Base-by-base conservation (phyloP, 306 rosid species). In the Quercus agrifolia region DNA sequence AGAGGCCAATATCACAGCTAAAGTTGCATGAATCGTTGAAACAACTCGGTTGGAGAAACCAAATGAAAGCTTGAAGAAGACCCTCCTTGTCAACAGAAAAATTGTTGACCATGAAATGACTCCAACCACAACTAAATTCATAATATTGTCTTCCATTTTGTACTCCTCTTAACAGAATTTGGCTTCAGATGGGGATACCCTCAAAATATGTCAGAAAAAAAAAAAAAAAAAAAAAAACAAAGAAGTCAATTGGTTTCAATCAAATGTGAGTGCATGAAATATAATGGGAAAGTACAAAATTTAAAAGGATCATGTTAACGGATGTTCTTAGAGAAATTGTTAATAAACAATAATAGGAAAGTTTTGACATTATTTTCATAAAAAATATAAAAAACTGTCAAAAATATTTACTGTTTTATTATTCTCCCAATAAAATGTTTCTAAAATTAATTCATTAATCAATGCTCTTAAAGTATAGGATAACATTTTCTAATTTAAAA, bases 41-140 rank as follows among this genome's bases (percentile, higher is more conserved):
- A 92, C 90, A 62, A 92, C 9, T 6, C 97, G 89, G 76, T 88
- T 94, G 85, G 87, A 82, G 78, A 92, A 91, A 17, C 81, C 94
- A 77, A 89, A 92, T 1, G 94, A 87, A 5, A 86, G 78, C 0
- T 89, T 83, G 9, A 82, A 90, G 61, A 88, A 74, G 5, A 85
- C 54, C 71, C 73, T 88, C 81, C 91, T 89, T 1, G 82, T 6
- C 59, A 84, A 27, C 0, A 92, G 4, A 82, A 94, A 94, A 27
- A 75, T 67, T 46, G 86, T 25, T 28, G 97, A 77, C 98, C 98
- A 94, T 68, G 93, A 87, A 81, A 92, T 38, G 30, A 91, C 84
- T 56, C 97, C 98, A 74, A 82, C 58, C 23, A 86, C 83, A 11
- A 88, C 70, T 12, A 84, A 18, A 72, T 82, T 89, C 31, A 51